Evolutionary conservation across 148 eudicot genomes (phyloP).

Genomic region (Heliamphora exappendiculata): DNA sequence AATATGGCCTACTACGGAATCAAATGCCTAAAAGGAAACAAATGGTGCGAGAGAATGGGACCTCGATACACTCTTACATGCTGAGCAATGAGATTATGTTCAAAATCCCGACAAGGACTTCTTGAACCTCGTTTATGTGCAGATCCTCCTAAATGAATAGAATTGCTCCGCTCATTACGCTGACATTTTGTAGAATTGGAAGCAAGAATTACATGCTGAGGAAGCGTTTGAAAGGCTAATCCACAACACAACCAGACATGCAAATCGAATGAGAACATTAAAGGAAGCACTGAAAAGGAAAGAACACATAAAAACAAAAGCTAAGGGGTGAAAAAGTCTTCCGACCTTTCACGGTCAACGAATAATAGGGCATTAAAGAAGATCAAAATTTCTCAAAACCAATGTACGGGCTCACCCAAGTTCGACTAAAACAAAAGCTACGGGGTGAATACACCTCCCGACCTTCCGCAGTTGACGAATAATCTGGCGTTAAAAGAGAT

Average conservation of each 20-base stretch:
- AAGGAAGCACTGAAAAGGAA: not conserved
- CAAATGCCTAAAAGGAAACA: not conserved
- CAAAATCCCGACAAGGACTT: constrained; percentile 69
- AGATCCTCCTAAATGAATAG: constrained; percentile 68
- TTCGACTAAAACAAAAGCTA: too few species aligned
- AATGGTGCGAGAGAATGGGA: constrained; percentile 4
- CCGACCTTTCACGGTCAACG: too few species aligned
- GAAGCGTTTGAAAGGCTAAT: not conserved
- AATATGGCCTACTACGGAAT: not conserved
- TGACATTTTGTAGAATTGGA: constrained; percentile 49
- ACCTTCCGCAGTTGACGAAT: too few species aligned
- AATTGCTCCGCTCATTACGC: constrained; percentile 93
- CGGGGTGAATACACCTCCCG: too few species aligned
- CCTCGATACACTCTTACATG: constrained; percentile 43
- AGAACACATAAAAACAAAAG: not conserved
- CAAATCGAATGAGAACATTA: not conserved
- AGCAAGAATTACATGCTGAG: not conserved
- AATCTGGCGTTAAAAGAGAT: too few species aligned
- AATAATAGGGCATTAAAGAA: too few species aligned
- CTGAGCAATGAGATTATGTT: constrained; percentile 73
- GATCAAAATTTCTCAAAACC: too few species aligned
- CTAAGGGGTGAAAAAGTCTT: too few species aligned
- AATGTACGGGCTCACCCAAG: too few species aligned
- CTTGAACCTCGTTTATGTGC: constrained; percentile 64
- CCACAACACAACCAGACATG: not conserved